phyloP scores from a whole-genome alignment of 495 filamentous ascomycete genomes.

The Chaetomidium leptoderma region DNA sequence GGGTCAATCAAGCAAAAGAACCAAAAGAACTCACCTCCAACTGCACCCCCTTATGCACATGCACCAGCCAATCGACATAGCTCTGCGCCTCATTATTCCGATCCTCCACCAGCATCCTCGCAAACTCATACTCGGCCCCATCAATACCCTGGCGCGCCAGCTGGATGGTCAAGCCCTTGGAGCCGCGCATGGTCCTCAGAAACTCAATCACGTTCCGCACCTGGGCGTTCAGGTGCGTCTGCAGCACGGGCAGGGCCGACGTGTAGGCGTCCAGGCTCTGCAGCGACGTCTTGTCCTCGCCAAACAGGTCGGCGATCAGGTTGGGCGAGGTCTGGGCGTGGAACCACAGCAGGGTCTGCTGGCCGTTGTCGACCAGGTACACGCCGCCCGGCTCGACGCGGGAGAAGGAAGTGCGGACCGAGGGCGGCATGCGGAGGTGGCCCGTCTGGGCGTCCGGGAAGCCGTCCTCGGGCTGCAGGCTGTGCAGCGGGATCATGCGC shows the following conservation, averaged over 20 bases:
- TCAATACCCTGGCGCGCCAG: slow-evolving; percentile 90
- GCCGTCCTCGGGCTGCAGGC: slow-evolving; percentile 77
- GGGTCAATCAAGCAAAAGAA: neutral
- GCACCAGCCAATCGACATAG: slow-evolving; percentile 98
- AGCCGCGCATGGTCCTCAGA: slow-evolving; percentile 72
- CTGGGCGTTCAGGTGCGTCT: slow-evolving; percentile 93
- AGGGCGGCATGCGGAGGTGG: slow-evolving; percentile 74
- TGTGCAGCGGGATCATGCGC: slow-evolving; percentile 86
- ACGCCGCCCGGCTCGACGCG: slow-evolving; percentile 90
- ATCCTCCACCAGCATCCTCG: slow-evolving; percentile 84
- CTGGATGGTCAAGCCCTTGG: slow-evolving; percentile 84
- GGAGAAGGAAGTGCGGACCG: slow-evolving; percentile 79
- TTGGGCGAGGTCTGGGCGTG: slow-evolving; percentile 74
- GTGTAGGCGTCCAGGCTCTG: slow-evolving; percentile 72
- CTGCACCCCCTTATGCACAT: slow-evolving; percentile 87
- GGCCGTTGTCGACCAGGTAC: slow-evolving; percentile 97
- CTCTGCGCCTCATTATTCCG: slow-evolving; percentile 95
- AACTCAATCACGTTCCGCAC: slow-evolving; percentile 91
- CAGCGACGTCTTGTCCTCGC: slow-evolving; percentile 66
- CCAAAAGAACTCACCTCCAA: slow-evolving; percentile 59
- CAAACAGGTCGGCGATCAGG: slow-evolving; percentile 86
- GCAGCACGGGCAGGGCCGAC: slow-evolving; percentile 69
- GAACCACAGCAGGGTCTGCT: slow-evolving; percentile 84
- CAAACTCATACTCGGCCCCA: slow-evolving; percentile 95
- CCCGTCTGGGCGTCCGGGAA: slow-evolving; percentile 79